A percentile compares a stretch with the other conserved stretches of the same genome.
phyloP scores from a whole-genome alignment of 2,329 filamentous ascomycete genomes.

The Cladosporium sp. region DNA sequence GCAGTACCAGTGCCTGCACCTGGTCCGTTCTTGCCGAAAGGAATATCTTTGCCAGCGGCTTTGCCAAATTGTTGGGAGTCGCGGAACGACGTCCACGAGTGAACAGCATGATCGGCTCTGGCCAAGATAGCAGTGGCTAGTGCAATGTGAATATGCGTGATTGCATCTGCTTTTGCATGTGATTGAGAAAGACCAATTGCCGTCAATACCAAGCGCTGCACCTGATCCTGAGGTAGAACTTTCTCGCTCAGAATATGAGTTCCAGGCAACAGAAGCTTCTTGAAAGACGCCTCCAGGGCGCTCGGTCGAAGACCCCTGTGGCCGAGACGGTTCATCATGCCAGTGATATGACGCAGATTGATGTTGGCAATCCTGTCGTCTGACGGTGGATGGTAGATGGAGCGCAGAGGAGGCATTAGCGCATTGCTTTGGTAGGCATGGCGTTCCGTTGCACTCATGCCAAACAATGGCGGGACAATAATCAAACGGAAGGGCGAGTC shows the following conservation, averaged over 20 bases:
- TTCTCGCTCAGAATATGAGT: slow-evolving; percentile 49
- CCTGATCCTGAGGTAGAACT: slow-evolving; percentile 60
- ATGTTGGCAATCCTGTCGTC: slow-evolving; percentile 47
- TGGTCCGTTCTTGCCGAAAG: slow-evolving; percentile 1
- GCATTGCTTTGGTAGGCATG: slow-evolving; percentile 17
- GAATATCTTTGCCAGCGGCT: neutral
- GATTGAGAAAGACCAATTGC: slow-evolving; percentile 53
- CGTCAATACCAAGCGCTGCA: slow-evolving; percentile 59
- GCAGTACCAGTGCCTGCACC: neutral
- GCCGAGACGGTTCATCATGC: slow-evolving; percentile 55
- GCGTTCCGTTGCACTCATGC: slow-evolving; percentile 23
- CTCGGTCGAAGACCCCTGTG: slow-evolving; percentile 1
- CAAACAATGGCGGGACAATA: slow-evolving; percentile 52
- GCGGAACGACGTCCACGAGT: slow-evolving; percentile 16
- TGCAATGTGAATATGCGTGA: slow-evolving; percentile 41
- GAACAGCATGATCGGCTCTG: slow-evolving; percentile 24
- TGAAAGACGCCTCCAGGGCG: slow-evolving; percentile 16
- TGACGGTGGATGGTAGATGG: slow-evolving; percentile 19
- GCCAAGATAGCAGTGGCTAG: slow-evolving; percentile 28
- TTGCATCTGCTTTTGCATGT: slow-evolving; percentile 29
- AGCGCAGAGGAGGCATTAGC: slow-evolving; percentile 12
- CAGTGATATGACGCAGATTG: slow-evolving; percentile 65
- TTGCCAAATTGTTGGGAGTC: slow-evolving; percentile 3
- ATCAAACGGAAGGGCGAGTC: slow-evolving; percentile 55
- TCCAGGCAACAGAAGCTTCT: slow-evolving; percentile 25